Conservation (phyloP, 1,139 yeast species). For the Kodamaea sp. region DNA sequence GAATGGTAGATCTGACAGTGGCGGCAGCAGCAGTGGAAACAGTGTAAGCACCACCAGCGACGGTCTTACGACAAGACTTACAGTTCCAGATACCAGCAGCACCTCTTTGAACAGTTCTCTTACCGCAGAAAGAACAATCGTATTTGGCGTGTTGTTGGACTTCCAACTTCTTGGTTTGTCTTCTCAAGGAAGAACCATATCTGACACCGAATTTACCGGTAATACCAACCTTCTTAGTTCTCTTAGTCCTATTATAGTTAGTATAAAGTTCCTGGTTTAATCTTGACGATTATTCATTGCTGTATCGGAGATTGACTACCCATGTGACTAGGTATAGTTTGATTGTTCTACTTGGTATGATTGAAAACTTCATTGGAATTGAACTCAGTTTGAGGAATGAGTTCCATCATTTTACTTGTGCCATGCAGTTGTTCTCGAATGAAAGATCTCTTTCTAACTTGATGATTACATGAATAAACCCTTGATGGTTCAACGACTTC, state of each 20-base stretch:
- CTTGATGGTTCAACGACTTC: no score
- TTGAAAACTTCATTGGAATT: no score
- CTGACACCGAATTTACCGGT: conserved; percentile 99
- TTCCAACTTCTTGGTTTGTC: conserved; percentile 99
- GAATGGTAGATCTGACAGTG: conserved; percentile 99
- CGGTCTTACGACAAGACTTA: conserved; percentile 90
- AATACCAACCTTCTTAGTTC: conserved; percentile 99
- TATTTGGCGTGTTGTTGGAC: conserved; percentile 98
- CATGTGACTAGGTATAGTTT: no score
- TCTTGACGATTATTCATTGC: no score
- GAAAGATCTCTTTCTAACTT: no score
- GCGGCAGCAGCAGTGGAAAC: conserved; percentile 99
- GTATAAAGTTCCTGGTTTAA: conserved; percentile 1
- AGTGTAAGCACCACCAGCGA: conserved; percentile 99
- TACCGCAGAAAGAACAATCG: conserved; percentile 99
- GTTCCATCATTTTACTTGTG: no score
- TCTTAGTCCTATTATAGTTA: conserved; percentile 82
- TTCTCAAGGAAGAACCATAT: conserved; percentile 99
- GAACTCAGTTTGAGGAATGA: no score
- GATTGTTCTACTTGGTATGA: no score
- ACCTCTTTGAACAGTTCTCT: conserved; percentile 96
- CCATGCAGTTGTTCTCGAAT: no score
- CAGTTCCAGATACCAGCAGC: conserved; percentile 99
- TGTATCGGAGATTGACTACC: no score
- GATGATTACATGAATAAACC: no score